Base-by-base conservation (phyloP, 1,284 basidiomycete species). In the Marasmius tenuissimus region DNA sequence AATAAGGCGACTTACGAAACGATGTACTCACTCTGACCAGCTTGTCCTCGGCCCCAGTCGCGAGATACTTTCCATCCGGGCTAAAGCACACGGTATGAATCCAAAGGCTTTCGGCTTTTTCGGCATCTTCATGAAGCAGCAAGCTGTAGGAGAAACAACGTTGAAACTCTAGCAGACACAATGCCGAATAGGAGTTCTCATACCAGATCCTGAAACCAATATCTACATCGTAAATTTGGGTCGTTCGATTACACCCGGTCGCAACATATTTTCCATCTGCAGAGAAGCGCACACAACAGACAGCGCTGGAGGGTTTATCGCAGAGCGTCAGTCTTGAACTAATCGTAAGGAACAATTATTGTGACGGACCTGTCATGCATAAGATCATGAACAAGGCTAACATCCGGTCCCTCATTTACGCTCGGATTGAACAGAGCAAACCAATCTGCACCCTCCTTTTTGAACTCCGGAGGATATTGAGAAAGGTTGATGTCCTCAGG, bases 391-490 rank as follows among this genome's bases (percentile, higher is more conserved):
- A 92, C 85, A 56, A 96, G 73, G 55, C 80, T 79, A n/a, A 96
- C 91, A 69, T 96, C 93, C 58, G 96, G 78, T 48, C 82, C 81
- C 55, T 87, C 82, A 73, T 91, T 89, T 63, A 81, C 84, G 69
- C 89, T 87, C 34, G 91, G 87, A 73, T 92, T 94, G 81, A 92
- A 95, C 62, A 94, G 84, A 18, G 91, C 92, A 68, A 93, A 88
- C 94, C 94, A 96, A 75, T 95, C 94, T 34, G 78, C 76, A 2
- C 93, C 94, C 72, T 96, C 92, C 75, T 92, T 93, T 74, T 86
- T 87, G 59, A 81, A 67, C 62, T 87, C 83, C 0, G 83, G 73
- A 0, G 84, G 81, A 4, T 83, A 76, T 45, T 72, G 75, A 61
- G 76, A 73, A 34, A 76, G 79, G 63, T 85, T 83, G 55, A 84